Conservation (phyloP, 2,329 filamentous ascomycete genomes). For the Byssoonygena ceratinophila region DNA sequence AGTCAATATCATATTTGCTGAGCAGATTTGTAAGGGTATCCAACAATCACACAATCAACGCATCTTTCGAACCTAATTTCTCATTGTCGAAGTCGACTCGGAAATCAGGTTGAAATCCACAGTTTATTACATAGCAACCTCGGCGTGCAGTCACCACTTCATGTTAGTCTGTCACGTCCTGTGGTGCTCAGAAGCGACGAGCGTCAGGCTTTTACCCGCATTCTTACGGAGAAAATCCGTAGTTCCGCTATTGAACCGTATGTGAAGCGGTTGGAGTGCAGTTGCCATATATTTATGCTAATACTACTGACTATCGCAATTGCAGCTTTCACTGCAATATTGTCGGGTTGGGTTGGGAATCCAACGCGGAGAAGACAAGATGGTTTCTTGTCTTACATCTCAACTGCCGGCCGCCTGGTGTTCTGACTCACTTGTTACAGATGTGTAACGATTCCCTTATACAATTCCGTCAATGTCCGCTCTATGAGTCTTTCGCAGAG, state of each 20-base stretch:
- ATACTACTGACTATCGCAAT: slow-evolving; percentile 21
- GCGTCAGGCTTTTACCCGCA: slow-evolving; percentile 56
- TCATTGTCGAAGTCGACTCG: slow-evolving; percentile 31
- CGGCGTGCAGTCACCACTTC: slow-evolving; percentile 65
- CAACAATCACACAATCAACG: slow-evolving; percentile 28
- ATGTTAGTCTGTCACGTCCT: slow-evolving; percentile 81
- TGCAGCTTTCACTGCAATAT: slow-evolving; percentile 43
- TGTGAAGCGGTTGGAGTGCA: slow-evolving; percentile 20
- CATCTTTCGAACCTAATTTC: slow-evolving; percentile 26
- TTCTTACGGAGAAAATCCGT: slow-evolving; percentile 40
- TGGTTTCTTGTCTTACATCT: slow-evolving; percentile 76
- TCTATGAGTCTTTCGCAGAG: slow-evolving; percentile 46
- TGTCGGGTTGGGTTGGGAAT: slow-evolving; percentile 50
- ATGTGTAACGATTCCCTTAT: slow-evolving; percentile 56
- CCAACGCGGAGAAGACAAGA: slow-evolving; percentile 56
- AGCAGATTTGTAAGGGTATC: slow-evolving; percentile 28
- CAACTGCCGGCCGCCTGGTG: slow-evolving; percentile 38
- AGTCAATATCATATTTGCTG: slow-evolving; percentile 12
- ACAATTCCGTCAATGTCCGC: slow-evolving; percentile 53
- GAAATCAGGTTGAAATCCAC: slow-evolving; percentile 41
- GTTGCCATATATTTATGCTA: background rate
- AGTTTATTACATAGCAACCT: slow-evolving; percentile 68
- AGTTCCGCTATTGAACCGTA: slow-evolving; percentile 37
- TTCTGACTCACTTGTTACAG: slow-evolving; percentile 52
- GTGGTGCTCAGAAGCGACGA: slow-evolving; percentile 62